Base-by-base conservation (phyloP, 2,329 filamentous ascomycete genomes). In the Boeremia lycopersici region DNA sequence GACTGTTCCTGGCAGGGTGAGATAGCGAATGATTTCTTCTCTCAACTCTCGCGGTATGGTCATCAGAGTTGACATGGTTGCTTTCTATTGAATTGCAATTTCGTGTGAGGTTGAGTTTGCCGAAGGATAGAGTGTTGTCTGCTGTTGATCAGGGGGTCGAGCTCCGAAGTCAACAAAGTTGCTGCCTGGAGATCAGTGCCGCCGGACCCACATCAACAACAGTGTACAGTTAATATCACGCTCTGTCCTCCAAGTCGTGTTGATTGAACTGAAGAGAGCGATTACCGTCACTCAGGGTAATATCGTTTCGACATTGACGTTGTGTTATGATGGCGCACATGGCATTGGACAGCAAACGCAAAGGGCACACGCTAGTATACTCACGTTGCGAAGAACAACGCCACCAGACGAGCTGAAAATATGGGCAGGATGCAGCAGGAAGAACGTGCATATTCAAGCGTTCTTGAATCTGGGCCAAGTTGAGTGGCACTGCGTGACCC, bases 11-110 rank as follows among this genome's bases (percentile, higher is more conserved):
- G 66, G 62, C 3, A 65, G 54, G 25, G 46, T 42, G 9, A 70
- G 61, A 38, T 67, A 41, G 6, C 42, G 48, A n/a, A 65, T 56
- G 7, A 73, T 65, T 10, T 65, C 56, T 35, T 73, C 68, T 25
- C 69, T 57, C 23, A 73, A 26, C 29, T 73, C 70, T 12, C 68
- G 66, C 4, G 69, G 69, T 5, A 72, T 40, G 4, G 46, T 13
- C 2, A 69, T 35, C 23, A 72, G 49, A 4, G 59, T 34, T 19
- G 63, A 41, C 41, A 53, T 49, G 5, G 8, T 12, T 11, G 23
- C 28, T 5, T 8, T 29, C 19, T 34, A 26, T 45, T 6, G 6
- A 6, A 1, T 19, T 2, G 4, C 12, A 31, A 4, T n/a, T 15
- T 26, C 23, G 4, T 28, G 19, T 5, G 7, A n/a, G 13, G 13